Evolutionary conservation across 2,329 filamentous ascomycete species (phyloP).

Genomic region (Tolypocladium nubicola): DNA sequence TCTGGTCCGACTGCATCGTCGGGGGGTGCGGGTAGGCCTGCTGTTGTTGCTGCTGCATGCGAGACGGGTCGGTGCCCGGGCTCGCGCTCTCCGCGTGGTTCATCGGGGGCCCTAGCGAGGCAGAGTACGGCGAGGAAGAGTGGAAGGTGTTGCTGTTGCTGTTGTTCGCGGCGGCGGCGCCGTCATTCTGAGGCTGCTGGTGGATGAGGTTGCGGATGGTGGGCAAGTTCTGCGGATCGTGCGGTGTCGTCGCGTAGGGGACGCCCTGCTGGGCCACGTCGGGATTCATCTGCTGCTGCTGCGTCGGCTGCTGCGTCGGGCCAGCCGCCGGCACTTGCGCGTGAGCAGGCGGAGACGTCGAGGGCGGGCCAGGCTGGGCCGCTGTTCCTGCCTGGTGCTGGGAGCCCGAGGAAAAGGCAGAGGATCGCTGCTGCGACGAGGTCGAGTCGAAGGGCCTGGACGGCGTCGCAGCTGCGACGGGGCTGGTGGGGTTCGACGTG

Average conservation of each 20-base stretch:
- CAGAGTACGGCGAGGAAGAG: slow-evolving; percentile 14
- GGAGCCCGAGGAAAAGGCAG: slow-evolving; percentile 12
- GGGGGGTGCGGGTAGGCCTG: slow-evolving; percentile 14
- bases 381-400: slow-evolving; percentile 5
- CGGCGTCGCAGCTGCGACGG: slow-evolving; percentile 47
- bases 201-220: slow-evolving; percentile 81
- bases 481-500: slow-evolving; percentile 54
- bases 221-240: slow-evolving; percentile 59
- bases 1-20: slow-evolving; percentile 15
- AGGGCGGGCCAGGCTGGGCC: slow-evolving; percentile 4
- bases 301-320: slow-evolving; percentile 13
- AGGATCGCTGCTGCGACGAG: slow-evolving; percentile 12
- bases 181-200: slow-evolving; percentile 29
- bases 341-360: slow-evolving; percentile 9
- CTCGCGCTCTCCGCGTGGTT: slow-evolving; percentile 21
- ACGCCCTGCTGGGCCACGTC: slow-evolving; percentile 15
- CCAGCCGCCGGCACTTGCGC: slow-evolving; percentile 10
- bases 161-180: slow-evolving; percentile 12
- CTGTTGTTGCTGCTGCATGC: slow-evolving; percentile 27
- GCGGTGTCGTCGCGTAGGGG: slow-evolving; percentile 16
- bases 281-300: slow-evolving; percentile 10
- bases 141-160: slow-evolving; percentile 11
- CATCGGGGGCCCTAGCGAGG: slow-evolving; percentile 13
- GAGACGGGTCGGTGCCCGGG: slow-evolving; percentile 24
- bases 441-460: slow-evolving; percentile 36